Evolutionary conservation across 2,329 filamentous ascomycete genomes (phyloP).

Genomic region (Ilyonectria mors-panacis): DNA sequence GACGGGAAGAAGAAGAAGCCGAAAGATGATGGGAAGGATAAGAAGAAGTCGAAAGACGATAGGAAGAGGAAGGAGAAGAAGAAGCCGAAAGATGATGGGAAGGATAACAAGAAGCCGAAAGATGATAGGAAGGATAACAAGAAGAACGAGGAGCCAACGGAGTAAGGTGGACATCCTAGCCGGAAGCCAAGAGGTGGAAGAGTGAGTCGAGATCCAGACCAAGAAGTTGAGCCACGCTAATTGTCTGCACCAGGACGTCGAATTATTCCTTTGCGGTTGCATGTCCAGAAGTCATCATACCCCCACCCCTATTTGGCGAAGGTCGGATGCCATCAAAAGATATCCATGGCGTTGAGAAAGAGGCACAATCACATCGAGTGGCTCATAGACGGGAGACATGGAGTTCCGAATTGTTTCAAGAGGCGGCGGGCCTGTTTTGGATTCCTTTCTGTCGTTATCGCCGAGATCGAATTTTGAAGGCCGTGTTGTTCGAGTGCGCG

Average conservation of each 20-base stretch:
- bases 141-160: background rate
- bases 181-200: background rate
- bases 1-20: background rate
- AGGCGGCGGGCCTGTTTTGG: background rate
- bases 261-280: background rate
- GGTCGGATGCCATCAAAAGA: background rate
- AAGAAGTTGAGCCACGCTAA: background rate
- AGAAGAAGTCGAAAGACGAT: background rate
- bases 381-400: background rate
- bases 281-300: too few species aligned
- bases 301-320: background rate
- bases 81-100: background rate
- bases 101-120: background rate
- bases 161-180: background rate
- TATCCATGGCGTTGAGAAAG: background rate
- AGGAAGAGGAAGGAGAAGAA: background rate
- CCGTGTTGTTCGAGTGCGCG: background rate
- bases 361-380: background rate
- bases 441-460: background rate
- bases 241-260: background rate
- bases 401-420: background rate
- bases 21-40: background rate
- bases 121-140: background rate
- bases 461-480: background rate
- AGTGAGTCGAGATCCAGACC: background rate